These are phyloP conservation scores for Pseudoscleropodium purum DNA, from an alignment of 225 moss, liverwort and hornwort genomes.

Conservation along the genomic window DNA sequence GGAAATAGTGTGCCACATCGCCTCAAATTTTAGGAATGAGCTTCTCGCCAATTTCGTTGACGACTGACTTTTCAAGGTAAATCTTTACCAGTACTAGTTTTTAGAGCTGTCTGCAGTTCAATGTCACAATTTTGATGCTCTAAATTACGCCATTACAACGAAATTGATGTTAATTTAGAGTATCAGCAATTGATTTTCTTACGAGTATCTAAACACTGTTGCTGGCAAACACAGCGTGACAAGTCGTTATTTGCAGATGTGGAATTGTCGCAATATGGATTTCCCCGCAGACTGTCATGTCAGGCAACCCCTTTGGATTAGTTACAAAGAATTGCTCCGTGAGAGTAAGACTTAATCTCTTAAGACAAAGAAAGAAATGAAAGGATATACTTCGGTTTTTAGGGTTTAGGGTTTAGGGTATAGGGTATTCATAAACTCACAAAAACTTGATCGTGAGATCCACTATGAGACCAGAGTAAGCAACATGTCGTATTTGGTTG, in stretches of 20 bases:
- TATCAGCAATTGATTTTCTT: not conserved
- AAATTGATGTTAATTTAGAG: not conserved
- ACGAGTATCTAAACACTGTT: conserved; percentile 9
- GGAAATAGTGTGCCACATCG: not conserved
- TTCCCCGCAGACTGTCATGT: conserved; percentile 1
- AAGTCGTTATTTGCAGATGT: not conserved
- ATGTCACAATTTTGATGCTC: too few relatives aligned
- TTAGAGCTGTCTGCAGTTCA: too few relatives aligned
- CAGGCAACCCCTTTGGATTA: not conserved
- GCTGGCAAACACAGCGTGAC: conserved; percentile 11
- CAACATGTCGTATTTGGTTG: not conserved
- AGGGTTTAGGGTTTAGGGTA: too few relatives aligned
- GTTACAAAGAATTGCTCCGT: not conserved
- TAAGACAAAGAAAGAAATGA: not conserved
- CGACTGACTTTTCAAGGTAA: too few relatives aligned
- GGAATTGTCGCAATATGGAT: conserved; percentile 13
- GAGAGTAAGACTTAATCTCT: too few relatives aligned
- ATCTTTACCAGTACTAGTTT: too few relatives aligned
- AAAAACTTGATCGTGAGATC: not conserved
- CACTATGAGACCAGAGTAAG: not conserved
- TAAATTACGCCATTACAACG: too few relatives aligned
- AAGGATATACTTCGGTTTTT: not conserved
- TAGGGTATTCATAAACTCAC: not conserved
- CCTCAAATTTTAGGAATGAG: not conserved
- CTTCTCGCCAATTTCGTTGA: not conserved